phyloP scores from a whole-genome alignment of 1,284 basidiomycete species.

The Porodaedalea pini region DNA sequence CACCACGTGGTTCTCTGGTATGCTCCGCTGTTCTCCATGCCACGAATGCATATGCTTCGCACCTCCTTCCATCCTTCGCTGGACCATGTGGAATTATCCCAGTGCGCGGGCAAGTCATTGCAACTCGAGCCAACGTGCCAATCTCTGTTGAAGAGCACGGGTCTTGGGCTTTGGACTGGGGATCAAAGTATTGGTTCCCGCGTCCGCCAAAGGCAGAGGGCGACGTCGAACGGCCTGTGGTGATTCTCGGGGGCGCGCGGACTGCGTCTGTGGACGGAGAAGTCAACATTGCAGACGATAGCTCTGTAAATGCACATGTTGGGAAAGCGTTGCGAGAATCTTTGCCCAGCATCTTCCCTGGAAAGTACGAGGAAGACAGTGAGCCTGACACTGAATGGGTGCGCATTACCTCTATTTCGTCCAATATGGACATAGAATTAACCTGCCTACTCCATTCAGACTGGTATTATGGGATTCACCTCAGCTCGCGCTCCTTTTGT shows the following conservation, averaged over 20 bases:
- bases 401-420: slow-evolving; percentile 22
- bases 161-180: slow-evolving; percentile 45
- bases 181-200: slow-evolving; percentile 81
- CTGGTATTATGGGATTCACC: slow-evolving; percentile 82
- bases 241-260: slow-evolving; percentile 74
- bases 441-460: slow-evolving; percentile 38
- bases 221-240: slow-evolving; percentile 39
- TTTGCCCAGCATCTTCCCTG: slow-evolving; percentile 57
- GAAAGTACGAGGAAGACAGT: slow-evolving; percentile 40
- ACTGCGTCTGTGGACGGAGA: slow-evolving; percentile 46
- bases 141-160: slow-evolving; percentile 31
- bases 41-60: slow-evolving; percentile 73
- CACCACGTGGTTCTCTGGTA: slow-evolving; percentile 54
- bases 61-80: slow-evolving; percentile 57
- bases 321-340: slow-evolving; percentile 51
- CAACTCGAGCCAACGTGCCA: slow-evolving; percentile 49
- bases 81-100: slow-evolving; percentile 61
- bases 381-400: slow-evolving; percentile 78
- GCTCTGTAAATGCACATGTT: slow-evolving; percentile 44
- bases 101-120: slow-evolving; percentile 69
- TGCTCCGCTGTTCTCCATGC: slow-evolving; percentile 72
- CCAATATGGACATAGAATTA: too few species aligned
- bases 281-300: slow-evolving; percentile 59
- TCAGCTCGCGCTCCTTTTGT: slow-evolving; percentile 65
- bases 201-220: slow-evolving; percentile 41